A percentile compares a stretch with the other conserved stretches of the same genome.
Conservation (phyloP, 73 alveolate species). For the Paramecium octaurelia region DNA sequence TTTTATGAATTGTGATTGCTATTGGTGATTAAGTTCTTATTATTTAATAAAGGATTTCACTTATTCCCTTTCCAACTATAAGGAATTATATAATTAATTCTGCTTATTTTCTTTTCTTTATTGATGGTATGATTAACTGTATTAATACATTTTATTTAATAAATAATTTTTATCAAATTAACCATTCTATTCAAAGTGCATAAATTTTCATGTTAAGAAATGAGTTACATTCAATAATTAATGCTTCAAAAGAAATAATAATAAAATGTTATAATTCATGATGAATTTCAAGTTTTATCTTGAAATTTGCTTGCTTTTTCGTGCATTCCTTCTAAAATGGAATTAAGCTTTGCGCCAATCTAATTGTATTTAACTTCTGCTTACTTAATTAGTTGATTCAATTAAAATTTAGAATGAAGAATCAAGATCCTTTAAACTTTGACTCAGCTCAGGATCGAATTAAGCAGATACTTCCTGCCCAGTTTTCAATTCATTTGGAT, state of each 20-base stretch:
- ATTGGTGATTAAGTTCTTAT: neutral
- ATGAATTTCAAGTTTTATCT: neutral
- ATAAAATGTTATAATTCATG: neutral
- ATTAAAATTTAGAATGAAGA: neutral
- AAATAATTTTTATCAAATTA: neutral
- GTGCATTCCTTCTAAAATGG: neutral
- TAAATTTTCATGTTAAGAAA: neutral
- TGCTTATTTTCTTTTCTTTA: neutral
- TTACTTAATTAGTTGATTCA: neutral
- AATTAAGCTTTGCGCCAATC: neutral
- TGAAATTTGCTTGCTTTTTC: neutral
- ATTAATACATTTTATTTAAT: neutral
- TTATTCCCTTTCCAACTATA: neutral
- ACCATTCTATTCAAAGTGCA: neutral
- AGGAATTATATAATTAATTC: neutral
- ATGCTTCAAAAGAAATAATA: neutral
- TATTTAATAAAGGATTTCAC: neutral
- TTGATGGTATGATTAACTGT: neutral
- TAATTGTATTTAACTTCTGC: neutral
- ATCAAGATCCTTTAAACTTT: neutral
- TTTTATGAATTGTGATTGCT: neutral
- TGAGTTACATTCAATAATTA: no score
- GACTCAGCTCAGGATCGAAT: neutral
- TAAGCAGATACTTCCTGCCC: neutral
- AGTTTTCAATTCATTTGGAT: neutral